Evolutionary conservation across 148 eudicot species (phyloP), one percentile per base, ranked within the genome.

Genomic region (Drosera capensis): DNA sequence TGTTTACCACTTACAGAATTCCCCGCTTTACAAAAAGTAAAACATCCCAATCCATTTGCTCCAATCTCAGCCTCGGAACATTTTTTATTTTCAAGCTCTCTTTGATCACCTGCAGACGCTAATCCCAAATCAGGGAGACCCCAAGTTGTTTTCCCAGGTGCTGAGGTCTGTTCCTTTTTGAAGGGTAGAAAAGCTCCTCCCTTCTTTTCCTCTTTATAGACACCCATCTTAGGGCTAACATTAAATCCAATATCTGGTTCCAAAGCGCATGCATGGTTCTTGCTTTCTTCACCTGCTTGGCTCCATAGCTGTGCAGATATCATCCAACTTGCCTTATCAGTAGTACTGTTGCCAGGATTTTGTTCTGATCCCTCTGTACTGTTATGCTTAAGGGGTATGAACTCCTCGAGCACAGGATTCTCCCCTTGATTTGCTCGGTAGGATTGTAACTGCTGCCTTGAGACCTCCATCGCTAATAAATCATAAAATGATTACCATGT

Each of bases 261-360:
- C 50, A 67, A 67, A 30, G 71, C 68, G 41, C 74, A 51, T 40
- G 48, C 49, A 25, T 40, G 75, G 22, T 60, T 67, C 14, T 63
- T 65, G 16, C 47, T 57, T 46, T 25, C 71, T 29, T 67, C 77
- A 36, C 69, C 49, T 46, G 76, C 63, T 60, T 65, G 92, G 57
- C 86, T 80, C 87, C 95, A 90, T 37, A 90, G 77, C 49, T 78
- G 99, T 14, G 94, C 88, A 2, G 93, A 78, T 14, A 84, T 72
- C 99, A 90, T 85, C 99, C 99, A 90, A 38, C 70, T 85, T 8
- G 88, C 79, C 63, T 76, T 83, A 25, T 83, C 78, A 0, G 78
- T 66, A 30, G 63, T 31, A 31, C 14, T 13, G 17, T 52, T 73
- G 14, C 59, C 15, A 11, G 59, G 43, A 20, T 68, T 72, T 23